Base-by-base conservation (phyloP, 2,329 filamentous ascomycete genomes). In the Fusarium abutilonis region DNA sequence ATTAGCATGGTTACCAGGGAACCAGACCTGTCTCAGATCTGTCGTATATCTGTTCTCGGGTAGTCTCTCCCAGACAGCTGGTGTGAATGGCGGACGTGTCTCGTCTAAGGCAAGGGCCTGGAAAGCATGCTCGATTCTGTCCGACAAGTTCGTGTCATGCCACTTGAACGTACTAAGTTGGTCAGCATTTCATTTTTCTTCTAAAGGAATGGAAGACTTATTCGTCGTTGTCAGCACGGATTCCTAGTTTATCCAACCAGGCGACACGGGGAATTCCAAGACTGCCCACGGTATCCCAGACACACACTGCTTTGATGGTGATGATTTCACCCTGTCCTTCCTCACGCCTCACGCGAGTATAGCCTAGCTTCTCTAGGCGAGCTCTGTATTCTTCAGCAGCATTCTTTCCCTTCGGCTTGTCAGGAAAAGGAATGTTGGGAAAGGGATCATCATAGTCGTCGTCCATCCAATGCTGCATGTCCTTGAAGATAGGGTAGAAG, bases 1-100 rank as follows among this genome's bases (percentile, higher is more conserved):
- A 66, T 91, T 89, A 10, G 81, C 86, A 70, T 93, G 90, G 45
- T 83, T 85, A 7, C 89, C 89, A 0, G 89, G 86, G 68, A 93
- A 92, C 86, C 86, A 89, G 11, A 82, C 80, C 60, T 83, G 81
- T 26, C 80, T 76, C 40, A 83, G 73, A 56, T 83, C 76, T 2
- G 79, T 80, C 19, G 71, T 75, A 13, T 73, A 67, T 32, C 71
- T 73, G 28, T 78, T 75, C 23, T 74, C 70, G 0, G 73, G 72
- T 9, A 74, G 72, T 17, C 79, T 75, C 63, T 84, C 81, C 84
- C 82, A 86, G 2, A 86, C 72, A 3, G 84, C 82, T 11, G 84
- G 83, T n/a, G 73, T 75, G 56, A 86, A 87, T 0, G 83, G 79
- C 1, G 79, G 72, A 9, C 84, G 79, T 17, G 78, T 80, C 71